phyloP scores from a whole-genome alignment of 805 yeast genomes.

The Kregervanrija delftensis region DNA sequence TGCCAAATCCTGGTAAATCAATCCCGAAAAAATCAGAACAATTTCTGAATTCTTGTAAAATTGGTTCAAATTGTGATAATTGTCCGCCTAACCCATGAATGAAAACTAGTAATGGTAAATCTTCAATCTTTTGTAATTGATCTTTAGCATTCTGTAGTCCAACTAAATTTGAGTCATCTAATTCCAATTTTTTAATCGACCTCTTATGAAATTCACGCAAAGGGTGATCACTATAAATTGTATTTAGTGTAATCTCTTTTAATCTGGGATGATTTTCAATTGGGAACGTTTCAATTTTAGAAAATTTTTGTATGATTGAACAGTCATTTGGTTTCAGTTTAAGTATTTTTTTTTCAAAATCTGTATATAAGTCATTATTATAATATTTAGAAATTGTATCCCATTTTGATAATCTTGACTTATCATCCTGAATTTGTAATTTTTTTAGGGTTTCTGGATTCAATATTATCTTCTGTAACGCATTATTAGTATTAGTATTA shows the following conservation, averaged over 20 bases:
- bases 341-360: constrained; percentile 37
- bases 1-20: constrained; percentile 90
- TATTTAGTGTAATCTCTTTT: constrained; percentile 32
- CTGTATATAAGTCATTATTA: constrained; percentile 16
- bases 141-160: constrained; percentile 15
- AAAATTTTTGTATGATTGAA: constrained; percentile 44
- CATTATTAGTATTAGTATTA: neutral
- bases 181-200: constrained; percentile 13
- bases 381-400: constrained; percentile 9
- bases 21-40: constrained; percentile 59
- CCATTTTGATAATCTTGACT: neutral
- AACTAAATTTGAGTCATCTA: constrained; percentile 8
- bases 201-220: constrained; percentile 30
- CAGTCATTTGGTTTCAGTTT: constrained; percentile 47
- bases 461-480: constrained; percentile 5
- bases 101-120: constrained; percentile 56
- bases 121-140: constrained; percentile 31
- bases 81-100: constrained; percentile 92
- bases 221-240: constrained; percentile 47
- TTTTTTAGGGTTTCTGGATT: constrained; percentile 12
- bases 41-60: constrained; percentile 55
- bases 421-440: constrained; percentile 15
- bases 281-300: constrained; percentile 33
- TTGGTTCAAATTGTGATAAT: constrained; percentile 73
- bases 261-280: constrained; percentile 17